These are phyloP conservation scores for Kurtzmaniella quercitrusa DNA, from an alignment of 1,139 yeast species.

Conservation along the genomic window DNA sequence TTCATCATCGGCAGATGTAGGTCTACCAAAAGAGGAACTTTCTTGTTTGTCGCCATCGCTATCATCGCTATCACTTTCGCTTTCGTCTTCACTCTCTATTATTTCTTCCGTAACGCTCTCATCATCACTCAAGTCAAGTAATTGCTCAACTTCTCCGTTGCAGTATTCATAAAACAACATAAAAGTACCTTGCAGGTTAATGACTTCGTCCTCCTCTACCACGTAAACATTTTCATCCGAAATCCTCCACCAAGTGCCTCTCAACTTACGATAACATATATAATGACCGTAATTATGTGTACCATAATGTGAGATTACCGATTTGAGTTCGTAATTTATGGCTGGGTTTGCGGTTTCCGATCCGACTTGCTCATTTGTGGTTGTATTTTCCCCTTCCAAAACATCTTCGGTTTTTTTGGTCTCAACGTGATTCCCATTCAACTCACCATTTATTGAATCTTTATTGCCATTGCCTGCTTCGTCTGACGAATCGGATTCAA, in stretches of 20 bases:
- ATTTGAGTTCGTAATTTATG: constrained; percentile 64
- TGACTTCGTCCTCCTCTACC: constrained; percentile 75
- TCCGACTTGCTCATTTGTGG: too few relatives aligned
- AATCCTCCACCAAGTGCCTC: constrained; percentile 93
- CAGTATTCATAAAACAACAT: constrained; percentile 80
- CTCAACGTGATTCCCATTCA: too few relatives aligned
- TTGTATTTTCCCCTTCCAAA: too few relatives aligned
- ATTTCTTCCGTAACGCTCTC: constrained; percentile 27
- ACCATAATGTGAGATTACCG: constrained; percentile 89
- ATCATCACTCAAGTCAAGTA: constrained; percentile 29
- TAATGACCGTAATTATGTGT: constrained; percentile 95
- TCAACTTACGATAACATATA: constrained; percentile 73
- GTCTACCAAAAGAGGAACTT: constrained; percentile 1
- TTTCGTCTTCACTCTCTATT: constrained; percentile 8
- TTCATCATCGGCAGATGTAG: not conserved
- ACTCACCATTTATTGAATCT: not conserved
- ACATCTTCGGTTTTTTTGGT: too few relatives aligned
- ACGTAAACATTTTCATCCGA: constrained; percentile 85
- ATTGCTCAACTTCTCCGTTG: constrained; percentile 34
- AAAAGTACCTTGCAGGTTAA: constrained; percentile 81
- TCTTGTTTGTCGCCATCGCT: constrained; percentile 11
- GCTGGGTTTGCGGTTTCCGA: constrained; percentile 22
- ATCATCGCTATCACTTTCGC: constrained; percentile 23
- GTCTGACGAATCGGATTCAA: not conserved
- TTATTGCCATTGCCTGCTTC: not conserved